Conservation (phyloP, 2,329 filamentous ascomycete species). For the Verticillium alfalfae region DNA sequence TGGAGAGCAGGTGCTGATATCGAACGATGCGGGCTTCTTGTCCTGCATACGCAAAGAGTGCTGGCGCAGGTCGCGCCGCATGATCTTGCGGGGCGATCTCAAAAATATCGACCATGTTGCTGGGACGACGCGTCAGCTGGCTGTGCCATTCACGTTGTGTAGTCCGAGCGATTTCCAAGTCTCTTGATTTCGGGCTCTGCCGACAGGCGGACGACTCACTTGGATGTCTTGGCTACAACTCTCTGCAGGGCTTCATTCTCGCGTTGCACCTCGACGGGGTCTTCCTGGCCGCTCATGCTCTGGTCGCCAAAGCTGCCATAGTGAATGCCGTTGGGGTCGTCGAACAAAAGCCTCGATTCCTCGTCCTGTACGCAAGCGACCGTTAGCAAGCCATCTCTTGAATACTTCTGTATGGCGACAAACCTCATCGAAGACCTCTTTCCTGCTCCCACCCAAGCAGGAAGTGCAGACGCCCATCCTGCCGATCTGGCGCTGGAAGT, state of each 20-base stretch:
- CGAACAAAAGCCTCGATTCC: slow-evolving; percentile 53
- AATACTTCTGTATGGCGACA: slow-evolving; percentile 9
- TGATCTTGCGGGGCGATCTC: slow-evolving; percentile 53
- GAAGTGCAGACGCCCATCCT: slow-evolving; percentile 57
- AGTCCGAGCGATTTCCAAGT: background rate
- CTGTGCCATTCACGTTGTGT: background rate
- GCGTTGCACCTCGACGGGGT: slow-evolving; percentile 56
- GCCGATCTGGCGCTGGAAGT: background rate
- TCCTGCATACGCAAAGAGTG: slow-evolving; percentile 42
- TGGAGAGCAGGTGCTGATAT: slow-evolving; percentile 58
- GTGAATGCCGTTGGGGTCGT: slow-evolving; percentile 52
- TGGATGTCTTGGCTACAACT: slow-evolving; percentile 59
- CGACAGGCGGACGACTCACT: slow-evolving; percentile 35
- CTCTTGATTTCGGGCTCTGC: background rate
- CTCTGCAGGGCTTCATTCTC: slow-evolving; percentile 60
- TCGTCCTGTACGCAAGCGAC: slow-evolving; percentile 37
- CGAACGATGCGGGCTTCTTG: slow-evolving; percentile 51
- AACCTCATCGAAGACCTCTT: slow-evolving; percentile 52
- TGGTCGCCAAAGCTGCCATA: slow-evolving; percentile 61
- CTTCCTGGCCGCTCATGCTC: slow-evolving; percentile 47
- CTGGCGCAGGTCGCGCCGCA: slow-evolving; percentile 23
- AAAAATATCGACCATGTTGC: slow-evolving; percentile 64
- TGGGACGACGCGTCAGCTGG: slow-evolving; percentile 19
- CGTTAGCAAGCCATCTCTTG: background rate
- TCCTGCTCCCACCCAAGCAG: slow-evolving; percentile 48